Evolutionary conservation across 140 eudicot species (phyloP).

Genomic region (Ambrosia hybrid): DNA sequence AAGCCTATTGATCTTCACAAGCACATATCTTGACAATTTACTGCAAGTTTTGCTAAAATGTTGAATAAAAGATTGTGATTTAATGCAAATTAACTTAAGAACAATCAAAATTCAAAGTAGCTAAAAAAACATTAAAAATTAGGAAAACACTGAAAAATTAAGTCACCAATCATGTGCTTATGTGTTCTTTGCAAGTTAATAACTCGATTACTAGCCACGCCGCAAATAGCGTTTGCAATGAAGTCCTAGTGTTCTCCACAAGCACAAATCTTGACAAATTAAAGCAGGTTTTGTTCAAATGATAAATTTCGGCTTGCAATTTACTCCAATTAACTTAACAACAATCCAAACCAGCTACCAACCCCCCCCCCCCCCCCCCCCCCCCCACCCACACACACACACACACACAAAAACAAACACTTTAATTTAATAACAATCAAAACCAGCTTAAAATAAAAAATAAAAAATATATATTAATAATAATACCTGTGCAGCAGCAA

Average conservation of each 20-base stretch:
- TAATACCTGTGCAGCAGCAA: slow-evolving; percentile 85
- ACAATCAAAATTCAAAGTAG: background rate
- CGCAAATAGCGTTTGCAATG: no score
- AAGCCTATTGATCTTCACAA: background rate
- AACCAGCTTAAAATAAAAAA: no score
- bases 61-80: slow-evolving; percentile 7
- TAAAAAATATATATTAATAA: no score
- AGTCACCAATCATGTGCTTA: background rate
- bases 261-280: background rate
- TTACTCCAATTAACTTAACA: background rate
- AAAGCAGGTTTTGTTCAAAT: no score
- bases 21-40: slow-evolving; percentile 3
- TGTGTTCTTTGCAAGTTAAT: background rate
- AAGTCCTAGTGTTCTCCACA: no score
- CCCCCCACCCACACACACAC: background rate
- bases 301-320: no score
- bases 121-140: background rate
- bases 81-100: background rate
- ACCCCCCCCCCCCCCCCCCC: no score
- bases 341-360: background rate
- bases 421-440: no score
- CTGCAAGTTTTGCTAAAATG: background rate
- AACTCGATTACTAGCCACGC: no score
- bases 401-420: background rate
- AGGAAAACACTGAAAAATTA: background rate